phyloP scores from a whole-genome alignment of 179 eudicot species.

The Monotropa hypopitys region DNA sequence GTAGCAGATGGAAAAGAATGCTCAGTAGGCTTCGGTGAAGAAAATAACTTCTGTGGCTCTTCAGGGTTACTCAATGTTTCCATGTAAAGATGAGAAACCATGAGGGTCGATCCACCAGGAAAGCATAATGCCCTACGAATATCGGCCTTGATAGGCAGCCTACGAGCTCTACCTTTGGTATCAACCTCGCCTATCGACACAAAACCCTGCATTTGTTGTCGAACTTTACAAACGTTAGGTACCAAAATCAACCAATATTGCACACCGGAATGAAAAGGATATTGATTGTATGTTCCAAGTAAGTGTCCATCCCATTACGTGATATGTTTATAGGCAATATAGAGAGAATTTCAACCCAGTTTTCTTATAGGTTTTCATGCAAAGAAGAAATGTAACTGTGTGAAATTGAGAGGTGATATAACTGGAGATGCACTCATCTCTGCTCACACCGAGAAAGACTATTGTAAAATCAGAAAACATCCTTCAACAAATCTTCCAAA shows the following conservation, averaged over 20 bases:
- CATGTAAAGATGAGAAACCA: slow-evolving; percentile 50
- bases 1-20: slow-evolving; percentile 17
- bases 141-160: slow-evolving; percentile 64
- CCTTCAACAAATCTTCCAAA: not conserved
- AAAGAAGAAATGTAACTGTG: not conserved
- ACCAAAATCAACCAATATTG: not conserved
- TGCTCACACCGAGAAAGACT: not conserved
- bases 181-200: slow-evolving; percentile 61
- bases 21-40: slow-evolving; percentile 18
- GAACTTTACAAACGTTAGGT: slow-evolving; percentile 8
- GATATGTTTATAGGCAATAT: not conserved
- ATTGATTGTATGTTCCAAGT: not conserved
- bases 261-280: not conserved
- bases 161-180: slow-evolving; percentile 60
- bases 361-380: not conserved
- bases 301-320: not conserved
- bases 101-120: slow-evolving; percentile 82
- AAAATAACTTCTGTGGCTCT: slow-evolving; percentile 14
- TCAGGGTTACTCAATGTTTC: slow-evolving; percentile 16
- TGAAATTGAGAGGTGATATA: not conserved
- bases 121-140: slow-evolving; percentile 73
- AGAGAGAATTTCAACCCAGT: not conserved
- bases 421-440: not conserved
- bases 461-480: not conserved
- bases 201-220: slow-evolving; percentile 47